Percentiles rank a stretch among this genome's conserved stretches.
phyloP scores from a whole-genome alignment of 1,284 basidiomycete genomes.

The Phellopilus nigrolimitatus region DNA sequence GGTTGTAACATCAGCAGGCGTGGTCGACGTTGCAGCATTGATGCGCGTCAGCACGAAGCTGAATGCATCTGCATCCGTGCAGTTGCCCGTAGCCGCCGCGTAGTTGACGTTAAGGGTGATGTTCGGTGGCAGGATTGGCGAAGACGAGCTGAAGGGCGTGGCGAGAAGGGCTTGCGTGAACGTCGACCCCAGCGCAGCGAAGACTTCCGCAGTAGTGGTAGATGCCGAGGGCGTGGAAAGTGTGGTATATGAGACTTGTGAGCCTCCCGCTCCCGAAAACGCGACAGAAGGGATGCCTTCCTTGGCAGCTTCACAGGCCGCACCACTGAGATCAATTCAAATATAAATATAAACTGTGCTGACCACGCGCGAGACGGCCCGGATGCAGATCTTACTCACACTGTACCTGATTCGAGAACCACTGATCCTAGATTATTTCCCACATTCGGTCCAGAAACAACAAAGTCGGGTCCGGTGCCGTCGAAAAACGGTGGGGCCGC shows the following conservation, averaged over 20 bases:
- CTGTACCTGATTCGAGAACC: slow-evolving; percentile 38
- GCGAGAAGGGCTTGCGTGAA: slow-evolving; percentile 37
- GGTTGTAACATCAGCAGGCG: slow-evolving; percentile 34
- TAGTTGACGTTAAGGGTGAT: slow-evolving; percentile 50
- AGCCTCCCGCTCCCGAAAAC: slow-evolving; percentile 40
- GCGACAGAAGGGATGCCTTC: slow-evolving; percentile 47
- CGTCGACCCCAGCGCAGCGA: slow-evolving; percentile 39
- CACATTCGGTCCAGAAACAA: slow-evolving; percentile 50
- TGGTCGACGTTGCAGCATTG: slow-evolving; percentile 1
- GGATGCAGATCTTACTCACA: slow-evolving; percentile 32
- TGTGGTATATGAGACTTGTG: slow-evolving; percentile 44
- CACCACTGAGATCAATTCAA: slow-evolving; percentile 44
- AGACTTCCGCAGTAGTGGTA: slow-evolving; percentile 37
- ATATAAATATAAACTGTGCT: not conserved
- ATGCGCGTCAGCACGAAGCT: slow-evolving; percentile 45
- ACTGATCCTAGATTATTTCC: slow-evolving; percentile 39
- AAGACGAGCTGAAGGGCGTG: slow-evolving; percentile 17
- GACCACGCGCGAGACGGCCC: not conserved
- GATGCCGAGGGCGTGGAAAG: slow-evolving; percentile 34
- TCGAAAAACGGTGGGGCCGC: slow-evolving; percentile 40
- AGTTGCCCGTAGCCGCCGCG: slow-evolving; percentile 34
- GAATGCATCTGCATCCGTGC: slow-evolving; percentile 35
- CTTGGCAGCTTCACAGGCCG: slow-evolving; percentile 41
- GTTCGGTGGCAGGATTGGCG: slow-evolving; percentile 37
- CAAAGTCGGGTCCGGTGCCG: slow-evolving; percentile 41